A percentile compares a stretch with the other conserved stretches of the same genome.
Evolutionary conservation across 768 basidiomycete species (phyloP).

Genomic region (Hygrocybe punicea): DNA sequence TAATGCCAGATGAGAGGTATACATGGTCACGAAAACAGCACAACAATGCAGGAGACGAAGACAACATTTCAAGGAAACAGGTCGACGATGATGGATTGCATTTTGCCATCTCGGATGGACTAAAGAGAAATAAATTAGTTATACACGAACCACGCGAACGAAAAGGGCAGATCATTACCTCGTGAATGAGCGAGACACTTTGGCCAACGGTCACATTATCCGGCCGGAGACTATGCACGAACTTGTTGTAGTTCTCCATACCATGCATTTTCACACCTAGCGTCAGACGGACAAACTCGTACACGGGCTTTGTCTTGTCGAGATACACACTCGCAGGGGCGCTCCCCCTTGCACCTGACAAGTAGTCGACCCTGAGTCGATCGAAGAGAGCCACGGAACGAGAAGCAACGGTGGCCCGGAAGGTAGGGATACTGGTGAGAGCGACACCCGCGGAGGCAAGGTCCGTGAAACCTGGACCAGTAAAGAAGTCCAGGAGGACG

Average conservation of each 20-base stretch:
- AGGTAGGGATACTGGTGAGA: conserved; percentile 44
- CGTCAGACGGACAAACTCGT: conserved; percentile 69
- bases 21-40: neutral
- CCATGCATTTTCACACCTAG: conserved; percentile 83
- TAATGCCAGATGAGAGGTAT: too few species aligned
- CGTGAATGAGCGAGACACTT: conserved; percentile 71
- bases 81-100: conserved; percentile 43
- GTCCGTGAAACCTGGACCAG: conserved; percentile 34
- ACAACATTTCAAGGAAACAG: conserved; percentile 32
- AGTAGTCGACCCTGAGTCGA: conserved; percentile 51
- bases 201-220: conserved; percentile 69
- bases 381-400: conserved; percentile 47
- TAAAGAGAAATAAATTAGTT: conserved; percentile 8
- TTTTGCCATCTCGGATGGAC: conserved; percentile 52
- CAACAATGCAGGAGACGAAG: too few species aligned
- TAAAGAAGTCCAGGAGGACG: conserved; percentile 62
- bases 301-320: conserved; percentile 65
- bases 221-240: conserved; percentile 60
- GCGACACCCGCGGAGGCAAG: conserved; percentile 27
- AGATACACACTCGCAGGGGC: conserved; percentile 68
- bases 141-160: neutral
- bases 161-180: conserved; percentile 40
- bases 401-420: conserved; percentile 53
- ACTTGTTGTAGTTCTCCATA: conserved; percentile 61
- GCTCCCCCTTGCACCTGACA: conserved; percentile 54